Evolutionary conservation across 2,329 filamentous ascomycete genomes (phyloP), one percentile per base, ranked within the genome.

Genomic region (Colletotrichum tanaceti): DNA sequence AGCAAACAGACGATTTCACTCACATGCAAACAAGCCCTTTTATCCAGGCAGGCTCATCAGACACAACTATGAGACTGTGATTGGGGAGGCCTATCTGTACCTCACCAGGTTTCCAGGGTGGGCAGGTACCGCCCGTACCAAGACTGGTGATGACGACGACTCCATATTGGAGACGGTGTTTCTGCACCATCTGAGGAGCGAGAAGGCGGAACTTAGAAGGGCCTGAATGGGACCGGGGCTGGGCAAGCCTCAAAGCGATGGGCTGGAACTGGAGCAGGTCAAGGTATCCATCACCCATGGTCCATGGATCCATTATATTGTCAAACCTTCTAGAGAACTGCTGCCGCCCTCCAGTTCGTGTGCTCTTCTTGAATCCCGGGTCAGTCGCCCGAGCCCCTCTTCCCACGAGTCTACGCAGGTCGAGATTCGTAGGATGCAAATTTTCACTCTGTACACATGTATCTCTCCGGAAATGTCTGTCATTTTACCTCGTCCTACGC

Each of bases 121-220:
- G 62, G 62, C 62, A 68, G 49, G 62, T 65, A 46, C 54, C 61
- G 39, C 10, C 47, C 18, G 32, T 22, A 47, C 65, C 65, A 65
- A 68, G 65, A 65, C 43, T 6, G 54, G 16, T 10, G 65, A 65
- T 68, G 61, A 68, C 55, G 61, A 60, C 50, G 65, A 61, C 38
- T 14, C 20, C 46, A 24, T 24, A 14, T 32, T 38, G 44, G 32
- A 49, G n/a, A 60, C 18, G 24, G 55, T 24, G 28, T 46, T 13
- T 24, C 24, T 46, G 55, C 32, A 20, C 24, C 32, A 58, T 16
- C 28, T 32, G n/a, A 41, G 52, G 22, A 55, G 52, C 52, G 11
- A 10, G 24, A 24, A 24, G 24, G 24, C 24, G 4, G 24, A 24
- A 24, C 2, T 22, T 10, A 18, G 13, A 47, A 22, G 49, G 28